phyloP scores from a whole-genome alignment of 2,329 filamentous ascomycete species.

The Coniochaeta ligniaria region DNA sequence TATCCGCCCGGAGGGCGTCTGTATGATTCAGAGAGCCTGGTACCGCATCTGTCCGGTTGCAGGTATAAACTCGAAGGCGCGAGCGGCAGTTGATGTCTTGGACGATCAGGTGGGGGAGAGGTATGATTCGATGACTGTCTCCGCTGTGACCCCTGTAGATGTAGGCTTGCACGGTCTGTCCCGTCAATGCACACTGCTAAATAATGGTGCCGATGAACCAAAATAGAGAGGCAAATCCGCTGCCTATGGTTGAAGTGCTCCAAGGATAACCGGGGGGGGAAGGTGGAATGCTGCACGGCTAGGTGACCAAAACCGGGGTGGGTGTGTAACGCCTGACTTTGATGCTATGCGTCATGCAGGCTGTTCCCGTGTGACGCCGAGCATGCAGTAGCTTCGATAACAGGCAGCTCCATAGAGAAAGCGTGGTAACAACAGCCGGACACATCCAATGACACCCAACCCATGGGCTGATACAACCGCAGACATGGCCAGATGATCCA shows the following conservation, averaged over 20 bases:
- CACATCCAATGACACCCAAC: background rate
- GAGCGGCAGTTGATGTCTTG: background rate
- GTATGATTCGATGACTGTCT: background rate
- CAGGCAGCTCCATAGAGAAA: background rate
- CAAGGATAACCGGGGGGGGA: background rate
- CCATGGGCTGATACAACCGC: background rate
- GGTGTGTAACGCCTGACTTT: background rate
- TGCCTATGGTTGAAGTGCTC: background rate
- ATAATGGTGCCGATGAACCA: background rate
- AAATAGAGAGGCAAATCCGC: background rate
- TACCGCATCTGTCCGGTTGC: background rate
- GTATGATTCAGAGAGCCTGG: too few species aligned
- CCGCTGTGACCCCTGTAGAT: background rate
- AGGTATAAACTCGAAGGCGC: background rate
- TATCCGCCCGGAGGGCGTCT: background rate
- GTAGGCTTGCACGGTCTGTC: background rate
- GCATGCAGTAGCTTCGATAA: conserved; percentile 2
- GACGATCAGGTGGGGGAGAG: background rate
- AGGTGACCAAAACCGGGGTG: background rate
- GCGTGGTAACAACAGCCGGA: background rate
- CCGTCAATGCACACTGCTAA: background rate
- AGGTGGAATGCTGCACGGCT: background rate
- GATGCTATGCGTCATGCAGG: conserved; percentile 1
- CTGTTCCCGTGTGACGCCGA: background rate
- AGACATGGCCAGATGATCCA: background rate